phyloP scores from a whole-genome alignment of 2,329 filamentous ascomycete species.

The Diaporthe batatas region DNA sequence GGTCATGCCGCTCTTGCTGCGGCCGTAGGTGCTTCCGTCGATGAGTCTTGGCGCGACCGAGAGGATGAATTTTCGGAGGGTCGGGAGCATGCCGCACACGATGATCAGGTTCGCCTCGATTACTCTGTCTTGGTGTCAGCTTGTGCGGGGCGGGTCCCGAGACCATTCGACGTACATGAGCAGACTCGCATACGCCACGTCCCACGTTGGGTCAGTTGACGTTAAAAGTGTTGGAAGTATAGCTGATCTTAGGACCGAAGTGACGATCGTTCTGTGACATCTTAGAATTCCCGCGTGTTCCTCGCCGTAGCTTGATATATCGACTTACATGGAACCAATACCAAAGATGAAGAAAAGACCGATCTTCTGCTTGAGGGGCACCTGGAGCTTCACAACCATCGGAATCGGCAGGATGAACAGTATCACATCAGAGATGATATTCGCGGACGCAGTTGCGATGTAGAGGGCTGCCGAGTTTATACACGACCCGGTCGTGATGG shows the following conservation, averaged over 20 bases:
- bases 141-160: not conserved
- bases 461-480: conserved; percentile 62
- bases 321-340: conserved; percentile 31
- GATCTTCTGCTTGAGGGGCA: conserved; percentile 62
- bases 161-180: conserved; percentile 21
- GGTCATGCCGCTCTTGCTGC: conserved; percentile 1
- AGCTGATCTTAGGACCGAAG: conserved; percentile 49
- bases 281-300: conserved; percentile 44
- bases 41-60: conserved; percentile 53
- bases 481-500: conserved; percentile 53
- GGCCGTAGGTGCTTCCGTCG: conserved; percentile 40
- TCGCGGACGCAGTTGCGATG: conserved; percentile 61
- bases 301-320: accelerated
- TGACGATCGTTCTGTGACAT: conserved; percentile 54
- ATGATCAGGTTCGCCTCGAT: conserved; percentile 57
- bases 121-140: conserved; percentile 49
- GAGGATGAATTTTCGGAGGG: conserved; percentile 55
- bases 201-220: conserved; percentile 49
- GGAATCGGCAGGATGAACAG: conserved; percentile 61
- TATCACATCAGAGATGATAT: conserved; percentile 62
- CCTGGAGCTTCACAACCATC: conserved; percentile 59
- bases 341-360: conserved; percentile 59
- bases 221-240: conserved; percentile 48
- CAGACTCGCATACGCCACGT: conserved; percentile 46
- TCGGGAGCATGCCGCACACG: conserved; percentile 57